These are phyloP conservation scores for Eimeria acervulina DNA, from an alignment of 169 alveolate genomes.

Conservation along the genomic window DNA sequence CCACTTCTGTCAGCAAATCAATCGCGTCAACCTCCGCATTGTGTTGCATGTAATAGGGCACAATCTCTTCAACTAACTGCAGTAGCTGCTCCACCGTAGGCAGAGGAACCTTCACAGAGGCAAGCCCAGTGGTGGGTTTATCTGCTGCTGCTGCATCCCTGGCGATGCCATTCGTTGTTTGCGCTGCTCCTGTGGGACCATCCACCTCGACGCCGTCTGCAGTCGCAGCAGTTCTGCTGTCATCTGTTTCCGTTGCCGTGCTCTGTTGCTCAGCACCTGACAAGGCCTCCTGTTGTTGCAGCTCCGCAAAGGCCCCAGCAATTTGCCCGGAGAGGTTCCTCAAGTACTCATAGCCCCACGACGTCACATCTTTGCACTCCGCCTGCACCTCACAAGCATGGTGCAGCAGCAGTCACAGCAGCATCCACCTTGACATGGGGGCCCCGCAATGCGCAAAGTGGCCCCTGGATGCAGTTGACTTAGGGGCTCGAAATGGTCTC, in stretches of 20 bases:
- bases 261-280: slow-evolving; percentile 35
- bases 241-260: slow-evolving; percentile 21
- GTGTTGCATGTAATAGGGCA: slow-evolving; percentile 92
- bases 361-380: slow-evolving; percentile 73
- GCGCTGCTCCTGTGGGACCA: slow-evolving; percentile 14
- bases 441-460: background rate
- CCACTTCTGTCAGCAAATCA: slow-evolving; percentile 92
- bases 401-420: background rate
- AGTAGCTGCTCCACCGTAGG: slow-evolving; percentile 77
- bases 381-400: slow-evolving; percentile 55
- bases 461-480: background rate
- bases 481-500: background rate
- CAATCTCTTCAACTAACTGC: slow-evolving; percentile 88
- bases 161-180: background rate
- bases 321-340: slow-evolving; percentile 79
- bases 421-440: background rate
- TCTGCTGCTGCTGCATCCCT: background rate
- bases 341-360: slow-evolving; percentile 79
- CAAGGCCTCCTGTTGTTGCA: slow-evolving; percentile 71
- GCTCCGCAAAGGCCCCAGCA: slow-evolving; percentile 80
- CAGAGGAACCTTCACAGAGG: slow-evolving; percentile 61
- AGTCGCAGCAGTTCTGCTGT: background rate
- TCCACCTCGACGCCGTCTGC: slow-evolving; percentile 15
- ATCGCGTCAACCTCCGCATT: slow-evolving; percentile 93
- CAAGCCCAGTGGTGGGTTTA: slow-evolving; percentile 53